These are phyloP conservation scores for Fusarium sp. DNA, from an alignment of 2,329 filamentous ascomycete species.

Conservation along the genomic window DNA sequence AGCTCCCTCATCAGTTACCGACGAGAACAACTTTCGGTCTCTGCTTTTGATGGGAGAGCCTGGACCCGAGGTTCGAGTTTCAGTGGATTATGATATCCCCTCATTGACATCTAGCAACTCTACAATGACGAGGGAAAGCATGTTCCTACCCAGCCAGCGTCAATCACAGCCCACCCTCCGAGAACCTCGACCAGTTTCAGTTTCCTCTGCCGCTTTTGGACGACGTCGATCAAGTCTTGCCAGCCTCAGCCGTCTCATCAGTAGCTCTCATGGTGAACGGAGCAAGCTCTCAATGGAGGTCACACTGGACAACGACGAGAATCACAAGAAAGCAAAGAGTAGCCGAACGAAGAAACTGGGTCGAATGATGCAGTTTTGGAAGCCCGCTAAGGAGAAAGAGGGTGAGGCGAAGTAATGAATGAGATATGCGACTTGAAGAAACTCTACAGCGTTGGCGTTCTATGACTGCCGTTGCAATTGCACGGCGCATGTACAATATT, in stretches of 20 bases:
- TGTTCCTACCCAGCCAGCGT: slow-evolving; percentile 56
- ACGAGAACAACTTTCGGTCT: slow-evolving; percentile 77
- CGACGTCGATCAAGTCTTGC: slow-evolving; percentile 80
- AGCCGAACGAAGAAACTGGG: slow-evolving; percentile 77
- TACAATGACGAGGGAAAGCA: slow-evolving; percentile 77
- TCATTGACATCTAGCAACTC: slow-evolving; percentile 80
- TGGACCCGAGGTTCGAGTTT: slow-evolving; percentile 76
- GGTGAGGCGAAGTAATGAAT: slow-evolving; percentile 39
- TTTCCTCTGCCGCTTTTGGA: slow-evolving; percentile 70
- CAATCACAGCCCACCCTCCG: slow-evolving; percentile 59
- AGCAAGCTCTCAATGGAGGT: slow-evolving; percentile 80
- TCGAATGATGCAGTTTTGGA: slow-evolving; percentile 84
- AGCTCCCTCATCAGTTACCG: slow-evolving; percentile 76
- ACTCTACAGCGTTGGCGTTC: slow-evolving; percentile 23
- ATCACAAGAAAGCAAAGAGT: slow-evolving; percentile 62
- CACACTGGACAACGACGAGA: slow-evolving; percentile 62
- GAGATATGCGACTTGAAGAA: slow-evolving; percentile 5
- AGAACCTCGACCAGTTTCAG: slow-evolving; percentile 69
- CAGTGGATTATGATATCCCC: slow-evolving; percentile 75
- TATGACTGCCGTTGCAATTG: slow-evolving; percentile 45
- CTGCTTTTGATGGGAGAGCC: slow-evolving; percentile 75
- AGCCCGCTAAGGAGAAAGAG: slow-evolving; percentile 64
- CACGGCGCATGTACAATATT: slow-evolving; percentile 52
- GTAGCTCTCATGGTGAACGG: slow-evolving; percentile 76
- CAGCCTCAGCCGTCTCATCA: slow-evolving; percentile 80